Evolutionary conservation across 176 grass and related monocot genomes (phyloP), one percentile per base, ranked within the genome.

Genomic region (Raddia distichophylla): DNA sequence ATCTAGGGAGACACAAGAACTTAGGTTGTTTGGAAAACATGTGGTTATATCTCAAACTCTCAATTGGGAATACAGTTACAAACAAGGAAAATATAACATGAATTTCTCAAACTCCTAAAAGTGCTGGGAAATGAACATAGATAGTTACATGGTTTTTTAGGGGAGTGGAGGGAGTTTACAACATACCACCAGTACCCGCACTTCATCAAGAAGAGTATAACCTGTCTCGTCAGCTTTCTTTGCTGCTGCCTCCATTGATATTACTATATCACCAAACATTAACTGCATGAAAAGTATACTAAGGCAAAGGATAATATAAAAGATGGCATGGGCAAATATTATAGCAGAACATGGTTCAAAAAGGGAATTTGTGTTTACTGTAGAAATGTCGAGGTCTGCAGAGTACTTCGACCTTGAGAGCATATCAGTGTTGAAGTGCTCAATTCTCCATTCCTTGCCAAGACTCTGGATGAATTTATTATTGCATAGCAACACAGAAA

Each of bases 191-290:
- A 93, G 88, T 49, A 91, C 76, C 64, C 96, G 86, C 58, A 95
- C 75, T 95, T 95, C 96, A 88, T 98, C 96, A 71, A 98, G 89
- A 93, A 98, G 90, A 5, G 89, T 83, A 82, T 93, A 79, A 27
- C 95, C 92, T 87, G n/a, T 87, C 78, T 91, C 96, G 80, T 93
- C 93, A 64, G 96, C 96, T 91, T 98, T 90, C 77, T 85, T 95
- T 73, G 86, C 84, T 74, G 96, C 89, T 68, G 90, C 93, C 85
- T 98, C 96, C 5, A 91, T 89, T 74, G 96, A 98, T 81, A 98
- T 93, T 74, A 91, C 91, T 64, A 98, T 81, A 49, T 91, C 87
- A 81, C 96, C 96, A 59, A 98, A 75, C 84, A 91, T 90, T 86
- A 98, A 78, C 96, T 98, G 86, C 64, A 78, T 45, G 18, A 83